Evolutionary conservation across 768 basidiomycete species (phyloP), one percentile per base, ranked within the genome.

Genomic region (Psilocybe sp.): DNA sequence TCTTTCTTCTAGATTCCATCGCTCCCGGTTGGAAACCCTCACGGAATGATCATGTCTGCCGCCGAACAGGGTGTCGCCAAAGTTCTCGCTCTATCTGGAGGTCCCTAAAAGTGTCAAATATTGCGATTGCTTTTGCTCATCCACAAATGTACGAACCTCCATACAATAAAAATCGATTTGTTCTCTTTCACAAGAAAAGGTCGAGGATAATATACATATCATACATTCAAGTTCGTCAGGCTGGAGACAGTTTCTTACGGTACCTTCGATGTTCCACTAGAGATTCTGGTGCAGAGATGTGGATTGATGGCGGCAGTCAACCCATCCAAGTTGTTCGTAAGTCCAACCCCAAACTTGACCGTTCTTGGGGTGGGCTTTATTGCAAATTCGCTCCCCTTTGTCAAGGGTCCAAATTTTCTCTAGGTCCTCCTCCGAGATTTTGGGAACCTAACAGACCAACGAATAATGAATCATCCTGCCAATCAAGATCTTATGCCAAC

Each of bases 11-110:
- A 74, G 71, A 70, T 80, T 42, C 79, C 80, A 12, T 71, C 74
- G 11, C 64, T 83, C 59, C 80, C 82, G 4, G 74, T 75, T 54
- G 79, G 80, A 31, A 83, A 84, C 58, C 81, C 82, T 2, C 79
- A 79, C 47, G 81, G 76, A 13, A 60, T 67, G 44, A 64, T 84
- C 51, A 81, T 84, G 80, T 72, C 78, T 0, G 72, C 72, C 39
- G 79, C 80, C 2, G 82, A 84, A 60, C 80, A 82, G 57, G 82
- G 73, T 13, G 77, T 74, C 2, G 70, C 78, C 13, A 81, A 73
- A 62, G 77, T 85, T 57, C 61, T 83, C 41, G 80, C 78, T 8
- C 64, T 82, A 19, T 50, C 74, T 23, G 80, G 80, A 6, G 80
- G 80, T 5, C 77, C 80, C 32, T 55, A 40, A 54, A 28, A 9